Evolutionary conservation across 2,329 filamentous ascomycete species (phyloP), one percentile per base, ranked within the genome.

Genomic region (Delphinella strobiligena): DNA sequence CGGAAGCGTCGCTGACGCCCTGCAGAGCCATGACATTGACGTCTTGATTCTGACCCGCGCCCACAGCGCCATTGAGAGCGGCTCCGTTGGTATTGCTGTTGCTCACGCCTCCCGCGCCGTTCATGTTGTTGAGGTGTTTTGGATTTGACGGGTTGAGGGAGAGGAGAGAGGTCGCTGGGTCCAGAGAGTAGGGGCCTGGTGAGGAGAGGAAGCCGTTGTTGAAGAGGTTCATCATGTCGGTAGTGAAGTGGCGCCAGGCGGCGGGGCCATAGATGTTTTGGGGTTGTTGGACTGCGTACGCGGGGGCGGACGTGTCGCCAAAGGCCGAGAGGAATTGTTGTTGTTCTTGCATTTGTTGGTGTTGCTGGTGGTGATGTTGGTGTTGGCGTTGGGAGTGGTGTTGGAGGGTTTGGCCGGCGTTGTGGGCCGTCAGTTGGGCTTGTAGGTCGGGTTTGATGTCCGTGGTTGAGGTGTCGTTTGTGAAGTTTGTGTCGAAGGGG

Each of bases 151-250:
- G n/a, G 7, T 55, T 52, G 4, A 54, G 36, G 52, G 57, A 53
- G 51, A 63, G 60, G 19, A 62, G 53, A 1, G 59, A 60, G 17
- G 51, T 61, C 19, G 60, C 60, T 17, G 55, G 58, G 42, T 58
- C 58, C n/a, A 61, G 47, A 37, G 58, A 59, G 18, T 60, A 56
- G 22, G 53, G 50, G n/a, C n/a, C n/a, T n/a, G n/a, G n/a, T n/a
- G n/a, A n/a, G 52, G 57, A 31, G 55, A 54, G 7, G 52, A 53
- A 19, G 16, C 38, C 39, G 11, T 19, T 34, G n/a, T 22, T 41
- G 16, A 44, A 36, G 14, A 32, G 30, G 17, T 19, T 40, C 10
- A 44, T 34, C 47, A 56, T 52, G 18, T 48, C 44, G 34, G 53
- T 50, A 7, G 54, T 45, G 38, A 56, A 59, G 18, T 52, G 47